These are phyloP conservation scores for Penicillium pulvis DNA, from an alignment of 495 filamentous ascomycete genomes.

Conservation along the genomic window DNA sequence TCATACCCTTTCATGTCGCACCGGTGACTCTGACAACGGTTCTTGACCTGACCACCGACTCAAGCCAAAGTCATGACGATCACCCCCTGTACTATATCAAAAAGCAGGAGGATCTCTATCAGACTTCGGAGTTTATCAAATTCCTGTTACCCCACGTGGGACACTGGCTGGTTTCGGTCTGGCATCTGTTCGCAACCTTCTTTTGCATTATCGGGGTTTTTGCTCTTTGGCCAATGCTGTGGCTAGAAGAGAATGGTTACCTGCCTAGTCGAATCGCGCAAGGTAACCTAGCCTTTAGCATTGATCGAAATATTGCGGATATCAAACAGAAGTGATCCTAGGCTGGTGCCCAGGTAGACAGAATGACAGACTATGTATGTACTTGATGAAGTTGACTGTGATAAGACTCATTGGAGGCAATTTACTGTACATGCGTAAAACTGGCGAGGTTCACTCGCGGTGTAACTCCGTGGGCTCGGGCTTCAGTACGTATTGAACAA, in stretches of 20 bases:
- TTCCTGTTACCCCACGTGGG: conserved; percentile 55
- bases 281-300: conserved; percentile 32
- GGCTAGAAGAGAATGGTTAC: conserved; percentile 45
- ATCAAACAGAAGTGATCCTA: conserved; percentile 25
- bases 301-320: conserved; percentile 29
- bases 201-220: conserved; percentile 61
- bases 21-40: conserved; percentile 72
- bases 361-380: not conserved
- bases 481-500: not conserved
- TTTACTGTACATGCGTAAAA: not conserved
- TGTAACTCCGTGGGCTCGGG: not conserved
- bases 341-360: not conserved
- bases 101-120: conserved; percentile 81
- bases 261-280: conserved; percentile 25
- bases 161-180: conserved; percentile 50
- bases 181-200: conserved; percentile 63
- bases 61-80: conserved; percentile 19
- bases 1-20: conserved; percentile 71
- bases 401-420: no score
- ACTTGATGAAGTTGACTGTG: not conserved
- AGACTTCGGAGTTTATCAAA: conserved; percentile 74
- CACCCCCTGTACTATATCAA: conserved; percentile 64
- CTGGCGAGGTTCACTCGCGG: not conserved
- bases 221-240: conserved; percentile 54
- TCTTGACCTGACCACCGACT: conserved; percentile 55